These are phyloP conservation scores for Xerophyta viscosa DNA, from an alignment of 106 monocot species.

Conservation along the genomic window DNA sequence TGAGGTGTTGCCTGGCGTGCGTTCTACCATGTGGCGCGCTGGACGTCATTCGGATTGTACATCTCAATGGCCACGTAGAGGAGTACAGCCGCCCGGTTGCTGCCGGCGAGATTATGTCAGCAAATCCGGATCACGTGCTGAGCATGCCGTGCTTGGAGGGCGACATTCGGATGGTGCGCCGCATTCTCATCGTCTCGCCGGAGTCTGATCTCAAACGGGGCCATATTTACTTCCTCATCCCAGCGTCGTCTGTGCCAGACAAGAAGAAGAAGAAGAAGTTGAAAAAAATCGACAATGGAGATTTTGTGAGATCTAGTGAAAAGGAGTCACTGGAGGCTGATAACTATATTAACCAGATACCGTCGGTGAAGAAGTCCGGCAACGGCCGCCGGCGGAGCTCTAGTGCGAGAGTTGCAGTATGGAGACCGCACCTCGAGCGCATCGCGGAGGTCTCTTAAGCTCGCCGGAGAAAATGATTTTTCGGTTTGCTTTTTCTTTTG, in stretches of 20 bases:
- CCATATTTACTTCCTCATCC: slow-evolving; percentile 47
- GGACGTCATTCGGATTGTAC: slow-evolving; percentile 49
- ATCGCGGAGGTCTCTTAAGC: slow-evolving; percentile 39
- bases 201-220: slow-evolving; percentile 40
- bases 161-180: not conserved
- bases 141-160: slow-evolving; percentile 26
- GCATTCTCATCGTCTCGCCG: slow-evolving; percentile 18
- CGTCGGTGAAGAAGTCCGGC: slow-evolving; percentile 8
- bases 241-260: slow-evolving; percentile 2
- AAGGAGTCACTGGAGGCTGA: not conserved
- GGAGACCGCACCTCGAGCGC: slow-evolving; percentile 58
- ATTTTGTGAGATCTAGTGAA: not conserved
- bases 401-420: slow-evolving; percentile 24
- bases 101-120: slow-evolving; percentile 34
- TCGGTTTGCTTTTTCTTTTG: not conserved
- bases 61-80: slow-evolving; percentile 41
- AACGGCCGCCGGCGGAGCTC: slow-evolving; percentile 11
- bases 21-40: slow-evolving; percentile 45
- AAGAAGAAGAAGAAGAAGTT: slow-evolving; percentile 10
- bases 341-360: slow-evolving; percentile 4
- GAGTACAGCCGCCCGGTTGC: slow-evolving; percentile 31
- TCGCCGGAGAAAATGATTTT: not conserved
- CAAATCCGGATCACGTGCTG: slow-evolving; percentile 39
- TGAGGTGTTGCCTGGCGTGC: slow-evolving; percentile 44
- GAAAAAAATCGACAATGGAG: slow-evolving; percentile 3